Base-by-base conservation (phyloP, 2,329 filamentous ascomycete species). In the Sarocladiaceae sp. region DNA sequence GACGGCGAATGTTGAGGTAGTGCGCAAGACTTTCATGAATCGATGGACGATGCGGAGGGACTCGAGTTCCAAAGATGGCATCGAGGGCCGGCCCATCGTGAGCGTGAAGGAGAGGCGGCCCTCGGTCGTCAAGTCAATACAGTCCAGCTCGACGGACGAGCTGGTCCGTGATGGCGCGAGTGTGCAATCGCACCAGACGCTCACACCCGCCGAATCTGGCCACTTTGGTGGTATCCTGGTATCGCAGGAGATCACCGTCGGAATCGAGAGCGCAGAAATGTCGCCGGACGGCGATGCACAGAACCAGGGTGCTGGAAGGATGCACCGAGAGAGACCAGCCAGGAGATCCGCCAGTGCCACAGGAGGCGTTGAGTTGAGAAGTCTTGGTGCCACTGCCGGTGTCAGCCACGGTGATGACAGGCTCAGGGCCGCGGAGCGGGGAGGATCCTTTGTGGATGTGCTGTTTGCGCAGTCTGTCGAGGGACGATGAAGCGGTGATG, bases 211-310 rank as follows among this genome's bases (percentile, higher is more conserved):
- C 3, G 40, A 43, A 12, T 27, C 40, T 18, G 15, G 29, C 4
- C 57, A 37, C 50, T 67, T 70, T 41, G 76, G 77, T 6, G 76
- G 78, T 18, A 83, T 82, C 55, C 73, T 81, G 65, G 73, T 82
- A 6, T 77, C 74, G 19, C 75, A 79, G 49, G 76, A 83, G 52
- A 73, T 82, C 45, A 73, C 71, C 6, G 71, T 82, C 7, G 40
- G 40, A 10, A 43, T 43, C 23, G 40, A 43, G 29, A 4, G 26
- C 5, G 40, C 40, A 7, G 15, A 9, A 3, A 21, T 29, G 4
- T 18, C 40, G 15, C 5, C 35, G 18, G n/a, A n/a, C 26, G 26
- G 26, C 26, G 26, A 9, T 29, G n/a, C 20, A n/a, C 20, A 19
- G n/a, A 19, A n/a, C 23, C 13, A 40, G 12, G 40, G 23, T 18